Base-by-base conservation (phyloP, 768 basidiomycete genomes). In the Boletus edulis region DNA sequence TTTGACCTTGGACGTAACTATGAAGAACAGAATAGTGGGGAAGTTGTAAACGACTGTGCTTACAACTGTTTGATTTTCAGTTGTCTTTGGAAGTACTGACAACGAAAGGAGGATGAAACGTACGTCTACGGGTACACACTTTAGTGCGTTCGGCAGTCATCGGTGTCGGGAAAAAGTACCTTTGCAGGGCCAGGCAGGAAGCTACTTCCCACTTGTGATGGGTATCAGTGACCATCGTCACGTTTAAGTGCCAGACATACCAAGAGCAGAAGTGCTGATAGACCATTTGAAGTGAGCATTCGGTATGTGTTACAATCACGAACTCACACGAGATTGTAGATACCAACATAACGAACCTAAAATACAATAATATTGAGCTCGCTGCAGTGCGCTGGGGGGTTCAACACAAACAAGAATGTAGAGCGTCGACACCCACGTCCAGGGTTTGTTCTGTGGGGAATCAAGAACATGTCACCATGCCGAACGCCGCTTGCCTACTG, bases 321-420 rank as follows among this genome's bases (percentile, higher is more conserved):
- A 15, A 54, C 46, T 40, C 24, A 56, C 51, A 15, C 6, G 20
- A 43, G 20, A n/a, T 10, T 9, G 4, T 15, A 35, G 31, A 52
- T 29, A 17, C 55, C 46, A 18, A 17, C 32, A 40, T 56, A 56
- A 42, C 39, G 55, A 46, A 52, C 34, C 55, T 56, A 56, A 9
- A 9, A 29, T 9, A 29, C 27, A 29, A 29, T 29, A 9, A 29
- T 29, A 9, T 29, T 22, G 18, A 1, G 5, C 20, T 14, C 6
- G 38, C 17, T 9, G 29, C 3, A 2, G 14, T n/a, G 38, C 27
- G 7, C 10, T 22, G 5, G 8, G 35, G 17, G 17, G 6, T 5
- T 15, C 27, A 29, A 15, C 18, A 56, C 51, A 2, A n/a, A 52
- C 55, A 20, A 56, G 18, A 31, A 52, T n/a, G 18, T 38, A 56